Percentiles rank a stretch among this genome's conserved stretches.
Evolutionary conservation across 176 grass and related monocot species (phyloP).

Genomic region (Cenchrus fungigraminus): DNA sequence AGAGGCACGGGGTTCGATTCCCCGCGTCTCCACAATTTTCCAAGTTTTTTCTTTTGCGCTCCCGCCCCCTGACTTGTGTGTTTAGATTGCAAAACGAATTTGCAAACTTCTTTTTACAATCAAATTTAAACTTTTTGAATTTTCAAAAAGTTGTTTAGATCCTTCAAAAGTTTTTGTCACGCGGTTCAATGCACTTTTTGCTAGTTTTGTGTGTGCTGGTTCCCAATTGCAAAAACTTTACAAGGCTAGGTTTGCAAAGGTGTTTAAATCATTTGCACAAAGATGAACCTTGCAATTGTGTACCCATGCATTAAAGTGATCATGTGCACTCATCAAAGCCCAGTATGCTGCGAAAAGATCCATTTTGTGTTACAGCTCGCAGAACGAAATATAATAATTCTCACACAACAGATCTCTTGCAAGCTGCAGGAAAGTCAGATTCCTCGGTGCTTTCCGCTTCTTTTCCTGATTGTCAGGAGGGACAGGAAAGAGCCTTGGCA

Average conservation of each 20-base stretch:
- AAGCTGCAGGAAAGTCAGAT: conserved; percentile 7
- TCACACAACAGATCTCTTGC: background rate
- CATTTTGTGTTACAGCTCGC: background rate
- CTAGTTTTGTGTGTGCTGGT: too few species aligned
- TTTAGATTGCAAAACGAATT: too few species aligned
- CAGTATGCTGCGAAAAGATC: background rate
- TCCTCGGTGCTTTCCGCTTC: background rate
- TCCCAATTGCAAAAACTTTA: too few species aligned
- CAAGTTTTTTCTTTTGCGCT: background rate
- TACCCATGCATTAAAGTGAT: background rate
- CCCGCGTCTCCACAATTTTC: conserved; percentile 60
- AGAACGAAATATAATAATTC: background rate
- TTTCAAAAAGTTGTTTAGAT: too few species aligned
- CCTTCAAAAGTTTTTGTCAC: too few species aligned
- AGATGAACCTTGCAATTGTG: too few species aligned
- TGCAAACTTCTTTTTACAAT: too few species aligned
- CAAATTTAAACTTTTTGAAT: too few species aligned
- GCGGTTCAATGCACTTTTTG: too few species aligned
- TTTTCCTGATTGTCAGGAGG: background rate
- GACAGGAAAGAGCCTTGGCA: background rate
- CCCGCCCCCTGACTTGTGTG: too few species aligned
- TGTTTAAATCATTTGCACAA: too few species aligned
- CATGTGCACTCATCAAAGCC: background rate
- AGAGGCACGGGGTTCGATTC: conserved; percentile 98
- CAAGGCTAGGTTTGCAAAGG: too few species aligned